phyloP scores from a whole-genome alignment of 2,329 filamentous ascomycete species.

The Camptophora hylomeconis region DNA sequence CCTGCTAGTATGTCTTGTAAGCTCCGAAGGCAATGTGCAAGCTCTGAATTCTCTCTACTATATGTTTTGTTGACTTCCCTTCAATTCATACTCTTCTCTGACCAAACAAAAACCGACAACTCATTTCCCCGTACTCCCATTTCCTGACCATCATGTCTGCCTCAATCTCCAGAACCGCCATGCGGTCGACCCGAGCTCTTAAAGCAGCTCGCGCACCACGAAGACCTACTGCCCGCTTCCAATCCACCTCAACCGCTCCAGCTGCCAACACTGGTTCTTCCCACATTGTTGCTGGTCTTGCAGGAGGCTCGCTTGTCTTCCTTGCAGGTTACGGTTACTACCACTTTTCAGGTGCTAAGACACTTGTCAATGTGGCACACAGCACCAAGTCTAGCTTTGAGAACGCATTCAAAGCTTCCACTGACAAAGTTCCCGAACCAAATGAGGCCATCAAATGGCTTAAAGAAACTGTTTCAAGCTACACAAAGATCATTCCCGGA shows the following conservation, averaged over 20 bases:
- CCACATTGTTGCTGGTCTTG: slow-evolving; percentile 33
- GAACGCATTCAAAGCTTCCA: slow-evolving; percentile 45
- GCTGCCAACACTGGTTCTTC: slow-evolving; percentile 19
- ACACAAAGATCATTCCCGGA: slow-evolving; percentile 60
- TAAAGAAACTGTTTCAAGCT: slow-evolving; percentile 52
- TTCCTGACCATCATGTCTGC: too few relatives aligned
- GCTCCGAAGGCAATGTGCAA: too few relatives aligned
- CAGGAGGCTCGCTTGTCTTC: slow-evolving; percentile 37
- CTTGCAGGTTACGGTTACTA: slow-evolving; percentile 39
- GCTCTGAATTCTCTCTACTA: too few relatives aligned
- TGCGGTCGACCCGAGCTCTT: too few relatives aligned
- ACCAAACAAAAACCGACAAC: too few relatives aligned
- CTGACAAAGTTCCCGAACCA: slow-evolving; percentile 49
- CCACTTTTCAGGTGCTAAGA: slow-evolving; percentile 38
- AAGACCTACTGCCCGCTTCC: slow-evolving; percentile 16
- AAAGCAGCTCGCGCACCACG: not conserved
- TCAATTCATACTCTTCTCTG: too few relatives aligned
- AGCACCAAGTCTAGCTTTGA: slow-evolving; percentile 50
- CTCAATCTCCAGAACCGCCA: too few relatives aligned
- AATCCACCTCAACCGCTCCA: slow-evolving; percentile 19
- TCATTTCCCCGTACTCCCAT: too few relatives aligned
- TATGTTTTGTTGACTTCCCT: too few relatives aligned
- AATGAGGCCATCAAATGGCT: slow-evolving; percentile 56
- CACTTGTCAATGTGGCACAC: slow-evolving; percentile 35
- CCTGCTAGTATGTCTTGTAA: too few relatives aligned